Evolutionary conservation across 148 eudicot species (phyloP).

Genomic region (Beta vulgaris): DNA sequence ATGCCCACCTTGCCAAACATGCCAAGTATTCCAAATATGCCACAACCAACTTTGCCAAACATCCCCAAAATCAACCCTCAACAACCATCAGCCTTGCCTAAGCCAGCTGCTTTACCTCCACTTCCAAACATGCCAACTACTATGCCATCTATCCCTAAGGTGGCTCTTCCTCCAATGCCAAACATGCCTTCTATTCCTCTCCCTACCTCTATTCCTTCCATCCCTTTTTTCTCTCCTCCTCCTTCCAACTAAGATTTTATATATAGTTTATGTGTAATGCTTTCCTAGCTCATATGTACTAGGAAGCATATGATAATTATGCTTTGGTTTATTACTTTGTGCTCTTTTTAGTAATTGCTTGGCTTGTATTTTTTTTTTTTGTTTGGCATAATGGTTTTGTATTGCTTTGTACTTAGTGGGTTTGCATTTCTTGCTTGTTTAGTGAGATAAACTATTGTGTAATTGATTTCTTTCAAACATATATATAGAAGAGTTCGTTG

Average conservation of each 20-base stretch:
- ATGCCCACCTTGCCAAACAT: slow-evolving; percentile 13
- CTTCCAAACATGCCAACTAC: slow-evolving; percentile 17
- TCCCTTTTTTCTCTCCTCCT: slow-evolving; percentile 13
- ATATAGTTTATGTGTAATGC: neutral
- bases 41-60: slow-evolving; percentile 12
- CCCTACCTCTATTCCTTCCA: slow-evolving; percentile 2
- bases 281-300: too few relatives aligned
- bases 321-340: too few relatives aligned
- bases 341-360: neutral
- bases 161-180: slow-evolving; percentile 9
- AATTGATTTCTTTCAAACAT: too few relatives aligned
- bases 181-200: slow-evolving; percentile 1
- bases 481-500: neutral
- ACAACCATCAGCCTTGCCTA: neutral
- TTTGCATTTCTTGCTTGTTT: too few relatives aligned
- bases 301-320: too few relatives aligned
- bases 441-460: neutral
- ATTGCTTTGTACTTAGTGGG: neutral
- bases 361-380: neutral
- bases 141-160: slow-evolving; percentile 8
- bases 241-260: slow-evolving; percentile 14
- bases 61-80: neutral
- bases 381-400: neutral
- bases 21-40: slow-evolving; percentile 11
- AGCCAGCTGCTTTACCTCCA: neutral